Percentiles rank a stretch among this genome's conserved stretches.
Conservation (phyloP, 2,329 filamentous ascomycete species). For the Periglandula ipomoeae region DNA sequence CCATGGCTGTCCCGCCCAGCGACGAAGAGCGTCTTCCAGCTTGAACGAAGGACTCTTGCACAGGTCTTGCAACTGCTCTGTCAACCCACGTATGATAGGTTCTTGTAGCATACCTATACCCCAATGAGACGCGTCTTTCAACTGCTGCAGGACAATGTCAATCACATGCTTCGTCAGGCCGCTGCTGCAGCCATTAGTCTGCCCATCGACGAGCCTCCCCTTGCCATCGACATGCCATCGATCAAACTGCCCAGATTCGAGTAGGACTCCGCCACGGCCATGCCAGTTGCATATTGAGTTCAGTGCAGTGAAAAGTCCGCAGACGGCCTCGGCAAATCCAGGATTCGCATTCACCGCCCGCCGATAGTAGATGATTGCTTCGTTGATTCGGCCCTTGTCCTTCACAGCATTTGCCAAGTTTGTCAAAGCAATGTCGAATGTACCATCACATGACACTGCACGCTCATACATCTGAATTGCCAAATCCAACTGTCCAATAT, state of each 20-base stretch:
- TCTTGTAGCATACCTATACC: constrained; percentile 61
- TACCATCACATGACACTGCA: constrained; percentile 84
- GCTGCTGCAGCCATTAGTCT: constrained; percentile 47
- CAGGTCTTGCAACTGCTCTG: constrained; percentile 34
- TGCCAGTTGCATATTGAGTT: constrained; percentile 96
- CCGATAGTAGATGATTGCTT: constrained; percentile 87
- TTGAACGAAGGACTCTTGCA: constrained; percentile 26
- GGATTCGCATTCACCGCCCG: constrained; percentile 87
- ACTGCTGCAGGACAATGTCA: constrained; percentile 80
- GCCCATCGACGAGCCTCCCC: constrained; percentile 73
- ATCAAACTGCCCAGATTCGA: constrained; percentile 66
- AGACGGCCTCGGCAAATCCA: constrained; percentile 93
- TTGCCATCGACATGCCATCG: constrained; percentile 87
- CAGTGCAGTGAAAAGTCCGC: constrained; percentile 84
- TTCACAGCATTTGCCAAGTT: constrained; percentile 98
- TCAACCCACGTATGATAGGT: constrained; percentile 40
- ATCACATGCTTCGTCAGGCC: constrained; percentile 89
- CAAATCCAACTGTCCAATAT: constrained; percentile 83
- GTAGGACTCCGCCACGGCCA: constrained; percentile 74
- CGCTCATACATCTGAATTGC: constrained; percentile 97
- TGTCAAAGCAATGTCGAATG: constrained; percentile 92
- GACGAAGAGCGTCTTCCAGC: constrained; percentile 31
- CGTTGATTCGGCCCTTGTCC: constrained; percentile 83
- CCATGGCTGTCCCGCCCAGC: constrained; percentile 70
- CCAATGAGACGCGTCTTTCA: constrained; percentile 80